These are phyloP conservation scores for Exophiala sp. DNA, from an alignment of 2,329 filamentous ascomycete species.

Conservation along the genomic window DNA sequence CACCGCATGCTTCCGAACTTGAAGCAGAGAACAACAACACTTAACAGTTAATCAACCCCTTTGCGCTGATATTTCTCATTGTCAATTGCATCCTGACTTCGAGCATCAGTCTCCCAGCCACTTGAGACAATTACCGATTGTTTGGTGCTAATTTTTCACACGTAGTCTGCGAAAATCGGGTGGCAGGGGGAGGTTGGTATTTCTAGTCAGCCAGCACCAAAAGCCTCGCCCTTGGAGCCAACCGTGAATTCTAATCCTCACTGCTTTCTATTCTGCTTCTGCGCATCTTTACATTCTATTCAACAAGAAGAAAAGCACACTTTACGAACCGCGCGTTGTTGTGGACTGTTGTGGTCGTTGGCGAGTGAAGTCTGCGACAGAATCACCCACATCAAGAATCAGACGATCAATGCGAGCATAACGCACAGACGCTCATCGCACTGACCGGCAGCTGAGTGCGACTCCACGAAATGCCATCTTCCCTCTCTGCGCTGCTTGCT, in stretches of 20 bases:
- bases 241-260: slow-evolving; percentile 3
- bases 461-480: slow-evolving; percentile 12
- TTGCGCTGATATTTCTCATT: not conserved
- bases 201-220: not conserved
- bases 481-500: slow-evolving; percentile 17
- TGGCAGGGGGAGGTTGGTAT: slow-evolving; percentile 1
- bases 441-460: slow-evolving; percentile 15
- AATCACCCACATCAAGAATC: not conserved
- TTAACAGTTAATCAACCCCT: not conserved
- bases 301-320: not conserved
- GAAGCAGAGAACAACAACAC: not conserved
- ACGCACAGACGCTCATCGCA: slow-evolving; percentile 6
- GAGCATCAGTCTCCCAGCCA: not conserved
- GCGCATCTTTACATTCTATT: not conserved
- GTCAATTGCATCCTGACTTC: not conserved
- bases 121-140: not conserved
- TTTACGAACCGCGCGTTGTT: not conserved
- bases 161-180: not conserved
- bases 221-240: not conserved
- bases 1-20: not conserved
- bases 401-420: slow-evolving; percentile 11
- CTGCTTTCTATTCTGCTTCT: slow-evolving; percentile 1
- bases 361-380: not conserved
- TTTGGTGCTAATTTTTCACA: not conserved
- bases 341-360: not conserved